Base-by-base conservation (phyloP, 768 basidiomycete genomes). In the Boletus coccyginus region DNA sequence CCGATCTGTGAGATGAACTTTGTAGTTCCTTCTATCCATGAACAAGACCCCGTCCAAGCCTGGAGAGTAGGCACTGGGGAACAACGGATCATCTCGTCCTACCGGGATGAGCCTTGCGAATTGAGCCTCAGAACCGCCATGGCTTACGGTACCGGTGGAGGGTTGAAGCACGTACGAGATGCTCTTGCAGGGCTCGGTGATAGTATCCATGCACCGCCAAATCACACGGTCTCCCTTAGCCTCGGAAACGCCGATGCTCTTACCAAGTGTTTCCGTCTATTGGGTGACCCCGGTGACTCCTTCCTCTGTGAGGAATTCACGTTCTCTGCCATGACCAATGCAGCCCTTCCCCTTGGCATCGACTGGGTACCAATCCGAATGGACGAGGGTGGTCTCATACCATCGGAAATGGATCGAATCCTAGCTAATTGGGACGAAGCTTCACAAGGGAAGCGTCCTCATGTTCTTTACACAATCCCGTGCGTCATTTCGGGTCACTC, bases 391-490 rank as follows among this genome's bases (percentile, higher is more conserved):
- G 82, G 82, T 7, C 68, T 83, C 55, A 66, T 83, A 29, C 81
- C 81, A 6, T 74, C 73, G 19, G 78, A 79, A 46, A 73, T 83
- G 57, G 80, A 83, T 48, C 64, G 66, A 3, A 59, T 76, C 17
- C 60, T 83, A 24, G 61, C 64, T 1, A 72, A 61, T 17, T 83
- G 82, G 82, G 68, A 82, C 40, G 73, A 74, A 50, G 47, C 55
- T 8, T 64, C 66, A 1, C 77, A 73, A 49, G 81, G 81, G 14
- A 76, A 75, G 50, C 74, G 75, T 14, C 82, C 82, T 2, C 77
- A 81, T 56, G 74, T 83, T 17, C 63, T 83, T 45, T 82, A 82
- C 62, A 78, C 76, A 3, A 76, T 80, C 43, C 78, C 78, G 72
- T 80, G 57, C 57, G 78, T 74, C 19, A 32, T 50, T 51, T 52